Evolutionary conservation across 2,329 filamentous ascomycete genomes (phyloP).

Genomic region (Alternaria hordeiaustralica): DNA sequence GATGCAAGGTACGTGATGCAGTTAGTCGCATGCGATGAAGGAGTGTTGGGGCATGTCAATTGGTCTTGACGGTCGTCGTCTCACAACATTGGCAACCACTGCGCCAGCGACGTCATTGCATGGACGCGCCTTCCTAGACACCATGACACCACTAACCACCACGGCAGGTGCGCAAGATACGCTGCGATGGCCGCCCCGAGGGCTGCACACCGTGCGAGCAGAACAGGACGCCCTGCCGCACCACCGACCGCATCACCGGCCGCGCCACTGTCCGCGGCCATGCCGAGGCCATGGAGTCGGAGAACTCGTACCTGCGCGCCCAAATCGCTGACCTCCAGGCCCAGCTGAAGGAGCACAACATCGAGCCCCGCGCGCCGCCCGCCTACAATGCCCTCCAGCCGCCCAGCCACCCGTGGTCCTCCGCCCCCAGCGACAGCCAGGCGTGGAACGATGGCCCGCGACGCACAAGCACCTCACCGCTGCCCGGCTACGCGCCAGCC

Average conservation of each 20-base stretch:
- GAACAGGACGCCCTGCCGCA: conserved; percentile 78
- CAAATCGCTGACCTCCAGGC: conserved; percentile 73
- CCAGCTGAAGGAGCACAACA: conserved; percentile 65
- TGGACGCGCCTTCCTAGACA: neutral
- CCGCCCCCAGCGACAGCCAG: conserved; percentile 23
- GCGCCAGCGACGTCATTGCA: neutral
- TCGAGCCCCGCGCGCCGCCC: conserved; percentile 63
- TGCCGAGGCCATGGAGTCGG: conserved; percentile 75
- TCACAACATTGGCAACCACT: neutral
- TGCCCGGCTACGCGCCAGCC: conserved; percentile 34
- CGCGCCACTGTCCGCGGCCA: conserved; percentile 81
- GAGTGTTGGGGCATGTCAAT: neutral
- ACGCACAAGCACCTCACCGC: conserved; percentile 32
- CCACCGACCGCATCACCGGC: conserved; percentile 86
- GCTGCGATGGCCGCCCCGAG: conserved; percentile 80
- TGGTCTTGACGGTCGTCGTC: neutral
- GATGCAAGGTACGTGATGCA: conserved; percentile 71
- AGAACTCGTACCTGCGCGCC: conserved; percentile 70
- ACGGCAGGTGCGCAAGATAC: conserved; percentile 78
- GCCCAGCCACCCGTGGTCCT: conserved; percentile 26
- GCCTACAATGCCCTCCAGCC: conserved; percentile 38
- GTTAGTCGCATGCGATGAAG: neutral
- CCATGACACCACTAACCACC: conserved; percentile 6
- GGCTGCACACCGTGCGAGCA: conserved; percentile 83
- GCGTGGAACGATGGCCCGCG: conserved; percentile 32